Conservation (phyloP, 2,329 filamentous ascomycete genomes). For the Orbilia oligospora region DNA sequence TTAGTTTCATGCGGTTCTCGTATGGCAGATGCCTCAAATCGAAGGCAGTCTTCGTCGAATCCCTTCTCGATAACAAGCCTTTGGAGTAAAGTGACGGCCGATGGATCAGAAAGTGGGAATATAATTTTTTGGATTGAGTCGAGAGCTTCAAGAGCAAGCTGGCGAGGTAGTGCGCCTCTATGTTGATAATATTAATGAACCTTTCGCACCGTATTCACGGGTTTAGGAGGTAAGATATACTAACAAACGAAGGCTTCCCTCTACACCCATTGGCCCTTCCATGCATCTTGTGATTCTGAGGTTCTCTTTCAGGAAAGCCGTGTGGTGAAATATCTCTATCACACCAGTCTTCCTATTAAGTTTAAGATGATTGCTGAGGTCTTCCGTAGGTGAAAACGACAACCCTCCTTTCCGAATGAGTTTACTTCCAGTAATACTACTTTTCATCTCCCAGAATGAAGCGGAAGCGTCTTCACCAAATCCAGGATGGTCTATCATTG, state of each 20-base stretch:
- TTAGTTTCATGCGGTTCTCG: constrained; percentile 43
- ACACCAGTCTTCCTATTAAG: constrained; percentile 63
- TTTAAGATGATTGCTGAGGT: constrained; percentile 65
- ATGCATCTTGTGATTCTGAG: constrained; percentile 58
- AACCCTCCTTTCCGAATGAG: constrained; percentile 64
- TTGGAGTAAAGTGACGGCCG: constrained; percentile 38
- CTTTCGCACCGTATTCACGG: background rate
- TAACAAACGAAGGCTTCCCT: constrained; percentile 43
- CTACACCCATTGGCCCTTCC: constrained; percentile 22
- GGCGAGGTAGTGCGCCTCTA: constrained; percentile 62
- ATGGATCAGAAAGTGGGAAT: constrained; percentile 62
- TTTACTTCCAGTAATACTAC: constrained; percentile 62
- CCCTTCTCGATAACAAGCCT: constrained; percentile 24
- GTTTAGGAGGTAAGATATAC: constrained; percentile 15
- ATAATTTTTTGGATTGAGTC: constrained; percentile 63
- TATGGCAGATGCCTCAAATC: constrained; percentile 46
- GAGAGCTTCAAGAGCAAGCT: constrained; percentile 64
- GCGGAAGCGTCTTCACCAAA: constrained; percentile 58
- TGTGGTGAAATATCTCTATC: constrained; percentile 65
- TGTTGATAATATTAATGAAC: background rate
- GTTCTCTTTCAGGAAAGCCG: constrained; percentile 65
- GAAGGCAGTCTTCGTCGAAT: constrained; percentile 50
- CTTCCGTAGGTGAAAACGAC: constrained; percentile 64
- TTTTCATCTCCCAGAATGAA: constrained; percentile 60
- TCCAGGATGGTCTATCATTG: constrained; percentile 62